Evolutionary conservation across 441 rosid species (phyloP), one percentile per base, ranked within the genome.

Genomic region (Adansonia grandidieri): DNA sequence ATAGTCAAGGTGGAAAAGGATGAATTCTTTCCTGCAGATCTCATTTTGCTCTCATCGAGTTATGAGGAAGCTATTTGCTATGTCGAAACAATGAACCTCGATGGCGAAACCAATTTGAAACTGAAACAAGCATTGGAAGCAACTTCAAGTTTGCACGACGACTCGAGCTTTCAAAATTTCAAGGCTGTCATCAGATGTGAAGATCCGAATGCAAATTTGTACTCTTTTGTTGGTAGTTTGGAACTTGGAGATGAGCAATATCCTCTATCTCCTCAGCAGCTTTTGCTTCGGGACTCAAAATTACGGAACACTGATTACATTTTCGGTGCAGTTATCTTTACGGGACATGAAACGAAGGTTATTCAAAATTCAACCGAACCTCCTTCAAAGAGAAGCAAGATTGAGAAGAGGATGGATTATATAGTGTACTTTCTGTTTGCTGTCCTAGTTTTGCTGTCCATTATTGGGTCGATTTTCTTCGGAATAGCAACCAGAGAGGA

Each of bases 81-180:
- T 74, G 99, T 96, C 47, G 99, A 96, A 86, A 96, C 99, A 42
- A 94, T 79, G 84, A 96, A 96, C 73, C 95, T 96, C 63, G 99
- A 96, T 64, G 99, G 98, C 48, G 99, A 96, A 83, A 96, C 99
- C 67, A 96, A 96, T 76, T 79, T 96, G 88, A 96, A 96, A 79
- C 80, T 89, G 17, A 96, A 94, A 80, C 97, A 93, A 85, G 93
- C 91, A 58, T 82, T 89, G 6, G 94, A 93, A 42, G 86, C 81
- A 4, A 94, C 98, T 54, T 84, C 87, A 42, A 84, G 80, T n/a
- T 28, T 91, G 75, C 85, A 85, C 0, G 96, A 90, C 57, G 98
- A 94, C 20, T 79, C 86, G 1, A 76, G 78, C 82, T 93, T 92
- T 77, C 73, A 56, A 47, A 83, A 89, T 57, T 94, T 94, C 81